Evolutionary conservation across 331 rosid genomes (phyloP).

Genomic region (Cydonia oblonga): DNA sequence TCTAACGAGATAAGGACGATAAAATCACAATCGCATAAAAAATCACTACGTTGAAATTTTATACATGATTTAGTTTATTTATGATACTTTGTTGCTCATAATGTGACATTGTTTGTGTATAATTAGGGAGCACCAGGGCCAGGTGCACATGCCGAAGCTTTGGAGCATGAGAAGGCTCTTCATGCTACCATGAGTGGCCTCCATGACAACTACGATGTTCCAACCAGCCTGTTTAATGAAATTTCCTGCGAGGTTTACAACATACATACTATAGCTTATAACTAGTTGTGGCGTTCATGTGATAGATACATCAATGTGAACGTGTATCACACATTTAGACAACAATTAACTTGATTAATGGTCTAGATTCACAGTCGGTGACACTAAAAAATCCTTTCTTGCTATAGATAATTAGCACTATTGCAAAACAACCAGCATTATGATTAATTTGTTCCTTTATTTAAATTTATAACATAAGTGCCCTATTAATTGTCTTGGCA

Average conservation of each 20-base stretch:
- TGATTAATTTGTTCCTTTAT: background rate
- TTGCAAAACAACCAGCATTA: background rate
- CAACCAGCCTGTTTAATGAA: constrained; percentile 27
- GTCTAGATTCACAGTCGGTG: background rate
- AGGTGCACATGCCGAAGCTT: background rate
- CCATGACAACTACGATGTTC: constrained; percentile 28
- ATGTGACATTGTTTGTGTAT: background rate
- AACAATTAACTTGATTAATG: background rate
- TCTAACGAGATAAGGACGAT: background rate
- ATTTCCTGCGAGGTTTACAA: constrained; percentile 49
- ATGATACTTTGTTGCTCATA: background rate
- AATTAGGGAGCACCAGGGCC: constrained; percentile 18
- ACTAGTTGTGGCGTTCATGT: too few species aligned
- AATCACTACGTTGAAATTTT: too few species aligned
- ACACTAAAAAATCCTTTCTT: background rate
- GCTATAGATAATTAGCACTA: background rate
- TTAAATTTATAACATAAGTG: background rate
- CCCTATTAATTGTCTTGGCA: background rate
- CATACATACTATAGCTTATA: background rate
- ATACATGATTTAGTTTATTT: too few species aligned
- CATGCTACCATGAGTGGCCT: constrained; percentile 12
- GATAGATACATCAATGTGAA: background rate
- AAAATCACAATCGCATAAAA: too few species aligned
- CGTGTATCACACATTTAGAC: background rate
- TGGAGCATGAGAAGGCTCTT: constrained; percentile 19